Conservation (phyloP, 2,329 filamentous ascomycete species). For the Colletotrichum sp. region DNA sequence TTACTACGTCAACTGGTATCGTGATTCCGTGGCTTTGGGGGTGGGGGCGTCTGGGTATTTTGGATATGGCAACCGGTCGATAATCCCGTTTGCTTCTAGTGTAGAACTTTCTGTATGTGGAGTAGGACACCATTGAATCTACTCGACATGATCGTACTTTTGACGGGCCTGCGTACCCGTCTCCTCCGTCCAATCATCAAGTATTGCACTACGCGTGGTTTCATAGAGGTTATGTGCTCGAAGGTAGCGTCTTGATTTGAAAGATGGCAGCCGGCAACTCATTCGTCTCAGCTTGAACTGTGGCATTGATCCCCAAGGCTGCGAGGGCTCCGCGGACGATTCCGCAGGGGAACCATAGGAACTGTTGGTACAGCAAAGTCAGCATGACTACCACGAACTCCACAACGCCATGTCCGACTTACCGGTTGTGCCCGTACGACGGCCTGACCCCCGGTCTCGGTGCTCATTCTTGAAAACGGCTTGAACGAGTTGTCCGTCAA, state of each 20-base stretch:
- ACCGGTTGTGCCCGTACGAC: conserved; percentile 80
- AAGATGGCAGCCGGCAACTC: conserved; percentile 91
- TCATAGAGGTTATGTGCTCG: conserved; percentile 60
- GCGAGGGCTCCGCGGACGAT: conserved; percentile 90
- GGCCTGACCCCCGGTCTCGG: conserved; percentile 76
- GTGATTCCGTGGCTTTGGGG: neutral
- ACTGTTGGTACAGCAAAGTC: conserved; percentile 59
- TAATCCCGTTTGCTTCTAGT: neutral
- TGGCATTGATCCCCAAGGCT: conserved; percentile 89
- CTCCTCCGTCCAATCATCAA: neutral
- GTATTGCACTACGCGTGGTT: neutral
- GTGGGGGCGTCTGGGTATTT: neutral
- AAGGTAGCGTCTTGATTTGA: conserved; percentile 85
- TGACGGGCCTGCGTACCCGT: neutral
- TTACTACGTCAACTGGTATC: neutral
- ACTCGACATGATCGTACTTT: neutral
- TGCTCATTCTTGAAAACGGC: conserved; percentile 88
- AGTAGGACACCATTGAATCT: neutral
- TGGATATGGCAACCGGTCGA: neutral
- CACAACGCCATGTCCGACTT: conserved; percentile 37
- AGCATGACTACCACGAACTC: neutral
- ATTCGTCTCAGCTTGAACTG: conserved; percentile 86
- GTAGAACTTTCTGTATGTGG: neutral
- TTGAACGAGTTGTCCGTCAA: conserved; percentile 92
- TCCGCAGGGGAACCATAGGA: conserved; percentile 94